These are phyloP conservation scores for Hyphodiscus sp. DNA, from an alignment of 2,329 filamentous ascomycete genomes.

Conservation along the genomic window DNA sequence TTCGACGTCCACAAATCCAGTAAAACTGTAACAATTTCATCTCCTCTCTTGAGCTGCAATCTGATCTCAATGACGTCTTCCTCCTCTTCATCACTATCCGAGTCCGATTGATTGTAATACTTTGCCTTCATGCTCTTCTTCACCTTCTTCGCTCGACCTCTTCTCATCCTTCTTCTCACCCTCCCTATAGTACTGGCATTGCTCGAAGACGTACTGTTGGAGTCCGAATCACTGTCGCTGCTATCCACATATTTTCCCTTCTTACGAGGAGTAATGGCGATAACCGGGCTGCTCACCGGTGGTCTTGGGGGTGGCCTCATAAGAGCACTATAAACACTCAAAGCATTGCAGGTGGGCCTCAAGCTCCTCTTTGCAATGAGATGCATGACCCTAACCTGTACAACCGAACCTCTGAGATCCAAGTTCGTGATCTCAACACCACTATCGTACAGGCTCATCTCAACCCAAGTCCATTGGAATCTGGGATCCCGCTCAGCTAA, in stretches of 20 bases:
- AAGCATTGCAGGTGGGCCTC: conserved; percentile 8
- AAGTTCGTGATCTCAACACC: conserved; percentile 2
- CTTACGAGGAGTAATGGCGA: neutral
- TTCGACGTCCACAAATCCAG: conserved; percentile 14
- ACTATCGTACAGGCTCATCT: conserved; percentile 14
- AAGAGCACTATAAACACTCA: conserved; percentile 10
- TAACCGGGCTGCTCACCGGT: neutral
- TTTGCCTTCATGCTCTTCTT: neutral
- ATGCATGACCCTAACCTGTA: conserved; percentile 13
- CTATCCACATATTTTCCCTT: conserved; percentile 6
- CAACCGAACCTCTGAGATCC: neutral
- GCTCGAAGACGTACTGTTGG: neutral
- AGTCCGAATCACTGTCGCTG: conserved; percentile 8
- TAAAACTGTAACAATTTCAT: conserved; percentile 14
- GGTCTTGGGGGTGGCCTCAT: conserved; percentile 3
- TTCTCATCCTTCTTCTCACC: conserved; percentile 1
- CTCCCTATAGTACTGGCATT: conserved; percentile 1
- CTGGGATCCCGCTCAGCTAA: conserved; percentile 12
- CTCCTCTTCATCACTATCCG: conserved; percentile 4
- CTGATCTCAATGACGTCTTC: conserved; percentile 10
- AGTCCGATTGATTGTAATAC: neutral
- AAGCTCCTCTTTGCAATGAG: conserved; percentile 14
- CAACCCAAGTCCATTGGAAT: conserved; percentile 22
- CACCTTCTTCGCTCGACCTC: neutral
- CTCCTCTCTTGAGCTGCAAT: conserved; percentile 10